Evolutionary conservation across 805 yeast species (phyloP), one percentile per base, ranked within the genome.

Genomic region (Millerozyma acaciae): DNA sequence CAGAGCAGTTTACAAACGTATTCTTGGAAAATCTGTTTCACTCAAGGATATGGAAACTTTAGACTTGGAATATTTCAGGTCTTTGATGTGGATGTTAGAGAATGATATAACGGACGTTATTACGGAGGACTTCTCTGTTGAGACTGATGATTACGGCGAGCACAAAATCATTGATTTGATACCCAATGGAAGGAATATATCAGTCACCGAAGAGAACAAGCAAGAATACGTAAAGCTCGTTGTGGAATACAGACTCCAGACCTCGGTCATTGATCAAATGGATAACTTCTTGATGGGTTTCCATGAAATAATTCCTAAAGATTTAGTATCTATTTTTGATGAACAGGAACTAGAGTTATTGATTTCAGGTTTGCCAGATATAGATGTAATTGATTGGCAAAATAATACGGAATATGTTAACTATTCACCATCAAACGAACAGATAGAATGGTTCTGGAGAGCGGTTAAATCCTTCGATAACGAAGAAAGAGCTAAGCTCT

Each of bases 391-490:
- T 45, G 99, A 93, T 53, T 93, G 99, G 99, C 84, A 84, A 44
- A 80, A 78, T 50, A 84, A 93, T 53, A 76, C 96, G 1, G 69
- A 65, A 1, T 83, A 93, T 59, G 81, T 75, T 30, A 90, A 88
- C 53, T 93, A 90, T 55, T 75, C 87, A 0, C 72, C 89, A 1
- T 72, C 84, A 2, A 84, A 95, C 2, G 78, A 85, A 19, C 97
- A 89, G 53, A 80, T 93, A 36, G 88, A 83, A 51, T 90, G 97
- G 85, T 93, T 93, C 62, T 93, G 99, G 99, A 72, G 97, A 53
- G 96, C 97, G 1, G 96, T 93, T 9, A 77, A 87, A 48, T 85
- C 97, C 1, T 93, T 93, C 61, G 96, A 87, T 50, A 75, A 75
- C 12, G 98, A 93, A 55, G 97, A 93, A 53, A 72, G 95, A 30